Evolutionary conservation across 805 yeast genomes (phyloP).

Genomic region (Wickerhamiella sorbophila): DNA sequence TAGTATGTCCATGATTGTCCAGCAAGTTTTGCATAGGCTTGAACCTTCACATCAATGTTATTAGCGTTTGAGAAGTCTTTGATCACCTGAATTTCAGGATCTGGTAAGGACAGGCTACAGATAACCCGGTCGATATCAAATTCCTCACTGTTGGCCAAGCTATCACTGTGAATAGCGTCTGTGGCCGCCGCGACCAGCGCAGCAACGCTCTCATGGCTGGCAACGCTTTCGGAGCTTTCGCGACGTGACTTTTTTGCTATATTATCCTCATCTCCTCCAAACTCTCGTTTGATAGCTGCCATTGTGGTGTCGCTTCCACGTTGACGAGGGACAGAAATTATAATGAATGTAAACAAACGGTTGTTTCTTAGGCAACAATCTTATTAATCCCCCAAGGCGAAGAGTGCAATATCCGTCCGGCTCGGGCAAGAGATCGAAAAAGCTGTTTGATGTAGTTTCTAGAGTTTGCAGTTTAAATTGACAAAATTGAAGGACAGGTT

Average conservation of each 20-base stretch:
- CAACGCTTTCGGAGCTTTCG: conserved; percentile 1
- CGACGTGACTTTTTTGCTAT: background rate
- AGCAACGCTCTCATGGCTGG: background rate
- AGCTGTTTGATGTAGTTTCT: too few relatives aligned
- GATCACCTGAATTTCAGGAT: conserved; percentile 64
- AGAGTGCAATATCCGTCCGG: too few relatives aligned
- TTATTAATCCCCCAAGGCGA: background rate
- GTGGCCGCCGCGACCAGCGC: background rate
- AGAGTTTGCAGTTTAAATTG: too few relatives aligned
- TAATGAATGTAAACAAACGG: conserved; percentile 7
- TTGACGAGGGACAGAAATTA: background rate
- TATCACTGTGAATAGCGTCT: background rate
- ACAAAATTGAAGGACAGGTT: too few relatives aligned
- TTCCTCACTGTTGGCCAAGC: background rate
- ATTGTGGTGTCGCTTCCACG: background rate
- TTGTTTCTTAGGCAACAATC: conserved; percentile 2
- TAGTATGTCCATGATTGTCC: conserved; percentile 90
- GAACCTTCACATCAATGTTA: conserved; percentile 58
- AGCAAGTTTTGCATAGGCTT: conserved; percentile 93
- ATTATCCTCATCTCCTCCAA: background rate
- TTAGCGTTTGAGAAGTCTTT: conserved; percentile 58
- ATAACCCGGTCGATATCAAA: conserved; percentile 34
- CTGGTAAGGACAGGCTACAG: conserved; percentile 50
- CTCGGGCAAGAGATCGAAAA: too few relatives aligned
- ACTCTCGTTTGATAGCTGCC: conserved; percentile 1